These are phyloP conservation scores for Xylaria cubensis DNA, from an alignment of 495 filamentous ascomycete genomes.

Conservation along the genomic window DNA sequence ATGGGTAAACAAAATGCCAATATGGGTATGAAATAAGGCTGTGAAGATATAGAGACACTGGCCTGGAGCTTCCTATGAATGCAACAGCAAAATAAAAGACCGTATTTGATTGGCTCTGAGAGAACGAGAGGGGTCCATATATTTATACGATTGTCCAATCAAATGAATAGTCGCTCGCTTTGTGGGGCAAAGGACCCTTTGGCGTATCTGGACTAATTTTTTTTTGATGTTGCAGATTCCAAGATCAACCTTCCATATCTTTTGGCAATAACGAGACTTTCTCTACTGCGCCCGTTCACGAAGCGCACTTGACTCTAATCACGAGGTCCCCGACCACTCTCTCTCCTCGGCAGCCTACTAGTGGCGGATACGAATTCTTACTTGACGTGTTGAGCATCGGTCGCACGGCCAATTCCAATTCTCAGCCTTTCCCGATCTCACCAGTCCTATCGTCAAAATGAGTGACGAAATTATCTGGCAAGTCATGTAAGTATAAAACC, in stretches of 20 bases:
- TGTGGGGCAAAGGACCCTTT: neutral
- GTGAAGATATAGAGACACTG: neutral
- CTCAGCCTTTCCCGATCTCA: neutral
- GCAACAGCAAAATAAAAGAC: constrained; percentile 1
- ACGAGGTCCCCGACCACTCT: neutral
- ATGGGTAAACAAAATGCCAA: neutral
- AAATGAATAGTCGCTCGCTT: neutral
- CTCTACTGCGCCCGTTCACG: neutral
- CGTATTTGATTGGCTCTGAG: constrained; percentile 22
- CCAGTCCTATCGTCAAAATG: constrained; percentile 56
- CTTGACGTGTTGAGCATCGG: neutral
- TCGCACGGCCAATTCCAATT: neutral
- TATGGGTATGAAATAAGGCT: neutral
- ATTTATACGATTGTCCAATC: constrained; percentile 3
- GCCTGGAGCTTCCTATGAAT: neutral
- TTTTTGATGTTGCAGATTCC: constrained; percentile 15
- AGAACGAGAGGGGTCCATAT: neutral
- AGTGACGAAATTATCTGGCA: constrained; percentile 99
- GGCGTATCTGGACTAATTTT: constrained; percentile 26
- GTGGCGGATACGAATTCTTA: neutral
- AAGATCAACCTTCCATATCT: constrained; percentile 13
- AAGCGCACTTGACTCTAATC: neutral
- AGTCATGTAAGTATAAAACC: constrained; percentile 61
- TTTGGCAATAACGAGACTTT: neutral
- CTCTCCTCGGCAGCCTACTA: neutral